Conservation (phyloP, 495 filamentous ascomycete genomes). For the Penicillium macrosclerotiorum region DNA sequence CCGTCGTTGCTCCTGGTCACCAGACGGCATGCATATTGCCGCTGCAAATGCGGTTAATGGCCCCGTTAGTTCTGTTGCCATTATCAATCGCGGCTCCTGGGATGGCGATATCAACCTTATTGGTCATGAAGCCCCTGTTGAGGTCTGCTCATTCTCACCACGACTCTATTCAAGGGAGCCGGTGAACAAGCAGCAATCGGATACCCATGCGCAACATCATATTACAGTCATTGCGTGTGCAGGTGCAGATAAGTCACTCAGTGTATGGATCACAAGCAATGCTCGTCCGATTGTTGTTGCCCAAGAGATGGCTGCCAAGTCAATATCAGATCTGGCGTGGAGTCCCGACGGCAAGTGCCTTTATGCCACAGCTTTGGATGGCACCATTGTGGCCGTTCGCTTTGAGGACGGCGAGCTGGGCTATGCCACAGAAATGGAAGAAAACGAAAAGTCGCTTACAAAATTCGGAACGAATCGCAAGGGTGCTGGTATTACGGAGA, state of each 20-base stretch:
- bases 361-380: conserved; percentile 83
- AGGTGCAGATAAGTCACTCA: conserved; percentile 92
- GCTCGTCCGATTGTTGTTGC: conserved; percentile 84
- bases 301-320: conserved; percentile 83
- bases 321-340: conserved; percentile 93
- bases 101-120: conserved; percentile 97
- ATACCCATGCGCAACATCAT: conserved; percentile 46
- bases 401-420: conserved; percentile 75
- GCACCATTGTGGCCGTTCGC: conserved; percentile 71
- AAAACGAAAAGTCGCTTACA: conserved; percentile 87
- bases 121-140: conserved; percentile 93
- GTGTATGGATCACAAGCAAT: conserved; percentile 95
- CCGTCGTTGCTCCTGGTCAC: conserved; percentile 92
- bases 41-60: conserved; percentile 96
- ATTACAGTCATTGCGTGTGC: conserved; percentile 96
- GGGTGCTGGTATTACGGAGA: conserved; percentile 85
- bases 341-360: conserved; percentile 85
- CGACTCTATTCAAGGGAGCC: conserved; percentile 80
- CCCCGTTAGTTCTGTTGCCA: conserved; percentile 93
- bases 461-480: conserved; percentile 88
- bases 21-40: conserved; percentile 94
- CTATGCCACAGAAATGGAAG: conserved; percentile 69
- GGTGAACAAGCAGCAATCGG: conserved; percentile 38
- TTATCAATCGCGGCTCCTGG: conserved; percentile 89
- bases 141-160: conserved; percentile 96